Percentiles rank a stretch among this genome's conserved stretches.
These are phyloP conservation scores for Xylaria sp. DNA, from an alignment of 2,329 filamentous ascomycete genomes.

Conservation along the genomic window DNA sequence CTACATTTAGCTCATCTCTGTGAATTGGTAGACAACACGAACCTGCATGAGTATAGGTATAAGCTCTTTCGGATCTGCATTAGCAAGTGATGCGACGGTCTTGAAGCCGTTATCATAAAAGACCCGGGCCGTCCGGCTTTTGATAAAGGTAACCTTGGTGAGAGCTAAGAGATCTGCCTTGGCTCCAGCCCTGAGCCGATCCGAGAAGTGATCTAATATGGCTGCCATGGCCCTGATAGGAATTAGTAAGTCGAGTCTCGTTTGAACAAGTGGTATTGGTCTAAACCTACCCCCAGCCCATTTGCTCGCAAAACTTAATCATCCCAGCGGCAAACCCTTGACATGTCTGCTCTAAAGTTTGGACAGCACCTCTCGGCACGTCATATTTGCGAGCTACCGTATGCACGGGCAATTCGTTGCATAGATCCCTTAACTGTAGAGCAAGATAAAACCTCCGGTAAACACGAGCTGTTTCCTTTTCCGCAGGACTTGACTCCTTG, in stretches of 20 bases:
- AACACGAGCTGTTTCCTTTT: constrained; percentile 69
- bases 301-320: constrained; percentile 80
- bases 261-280: not conserved
- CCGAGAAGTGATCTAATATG: constrained; percentile 78
- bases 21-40: constrained; percentile 38
- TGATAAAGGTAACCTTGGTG: constrained; percentile 77
- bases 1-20: constrained; percentile 25
- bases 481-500: constrained; percentile 69
- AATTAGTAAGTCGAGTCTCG: constrained; percentile 28
- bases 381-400: constrained; percentile 76
- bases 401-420: constrained; percentile 79
- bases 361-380: constrained; percentile 74
- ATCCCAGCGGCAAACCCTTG: constrained; percentile 83
- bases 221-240: constrained; percentile 70
- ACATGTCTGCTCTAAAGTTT: constrained; percentile 78
- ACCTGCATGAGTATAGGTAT: constrained; percentile 78
- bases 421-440: constrained; percentile 80
- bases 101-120: constrained; percentile 83
- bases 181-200: constrained; percentile 77
- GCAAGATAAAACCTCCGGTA: constrained; percentile 80
- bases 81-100: constrained; percentile 73
- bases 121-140: constrained; percentile 77
- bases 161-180: constrained; percentile 76
- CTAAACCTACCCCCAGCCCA: constrained; percentile 72
- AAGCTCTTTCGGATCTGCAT: constrained; percentile 73